Evolutionary conservation across 768 basidiomycete genomes (phyloP).

Genomic region (Tulasnella sp.): DNA sequence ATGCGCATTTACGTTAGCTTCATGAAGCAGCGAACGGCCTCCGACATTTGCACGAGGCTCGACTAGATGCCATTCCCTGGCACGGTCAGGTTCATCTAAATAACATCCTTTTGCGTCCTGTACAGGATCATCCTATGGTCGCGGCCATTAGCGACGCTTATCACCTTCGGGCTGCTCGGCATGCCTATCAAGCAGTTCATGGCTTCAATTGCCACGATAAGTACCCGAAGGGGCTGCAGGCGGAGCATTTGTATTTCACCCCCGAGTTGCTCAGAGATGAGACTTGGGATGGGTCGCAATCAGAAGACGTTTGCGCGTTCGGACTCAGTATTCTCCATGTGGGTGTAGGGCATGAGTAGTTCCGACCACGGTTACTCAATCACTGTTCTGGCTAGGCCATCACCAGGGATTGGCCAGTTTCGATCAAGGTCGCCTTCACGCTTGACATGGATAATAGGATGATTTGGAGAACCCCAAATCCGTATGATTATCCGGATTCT

Average conservation of each 20-base stretch:
- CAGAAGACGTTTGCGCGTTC: background rate
- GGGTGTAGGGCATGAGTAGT: background rate
- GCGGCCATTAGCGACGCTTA: background rate
- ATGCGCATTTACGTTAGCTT: background rate
- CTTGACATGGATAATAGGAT: background rate
- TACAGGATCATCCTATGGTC: background rate
- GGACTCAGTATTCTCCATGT: background rate
- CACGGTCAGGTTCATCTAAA: background rate
- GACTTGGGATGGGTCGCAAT: background rate
- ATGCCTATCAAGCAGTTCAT: background rate
- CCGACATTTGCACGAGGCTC: background rate
- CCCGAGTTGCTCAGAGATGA: background rate
- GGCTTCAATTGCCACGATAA: background rate
- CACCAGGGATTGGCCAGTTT: background rate
- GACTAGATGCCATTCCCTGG: background rate
- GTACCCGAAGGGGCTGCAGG: background rate
- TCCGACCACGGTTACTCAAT: background rate
- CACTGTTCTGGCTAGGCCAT: background rate
- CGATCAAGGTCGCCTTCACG: background rate
- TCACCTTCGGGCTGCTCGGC: background rate
- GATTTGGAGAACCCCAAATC: background rate
- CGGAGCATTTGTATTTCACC: background rate
- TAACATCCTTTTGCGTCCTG: background rate
- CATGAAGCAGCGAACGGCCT: background rate
- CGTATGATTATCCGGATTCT: background rate